Percentiles rank a stretch among this genome's conserved stretches.
phyloP scores from a whole-genome alignment of 495 filamentous ascomycete species.

The Annulohypoxylon bovei region DNA sequence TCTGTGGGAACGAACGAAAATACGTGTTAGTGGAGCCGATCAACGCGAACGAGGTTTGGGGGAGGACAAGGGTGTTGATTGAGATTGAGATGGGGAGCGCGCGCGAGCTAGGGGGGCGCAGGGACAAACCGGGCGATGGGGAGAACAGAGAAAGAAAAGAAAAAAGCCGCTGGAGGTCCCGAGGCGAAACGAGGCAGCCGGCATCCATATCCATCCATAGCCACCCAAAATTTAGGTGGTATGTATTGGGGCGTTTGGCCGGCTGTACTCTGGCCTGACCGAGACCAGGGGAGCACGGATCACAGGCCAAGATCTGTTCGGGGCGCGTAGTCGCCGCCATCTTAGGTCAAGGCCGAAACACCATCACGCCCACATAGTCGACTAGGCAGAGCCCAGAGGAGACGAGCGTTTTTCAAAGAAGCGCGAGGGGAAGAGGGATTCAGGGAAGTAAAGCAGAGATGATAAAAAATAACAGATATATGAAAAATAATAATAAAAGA shows the following conservation, averaged over 20 bases:
- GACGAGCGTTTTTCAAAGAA: not conserved
- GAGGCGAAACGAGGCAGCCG: constrained; percentile 46
- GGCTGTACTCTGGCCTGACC: constrained; percentile 42
- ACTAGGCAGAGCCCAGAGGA: constrained; percentile 12
- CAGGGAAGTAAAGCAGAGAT: constrained; percentile 3
- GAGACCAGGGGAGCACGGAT: constrained; percentile 36
- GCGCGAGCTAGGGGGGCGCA: constrained; percentile 38
- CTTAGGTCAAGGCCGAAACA: constrained; percentile 38
- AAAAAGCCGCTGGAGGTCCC: constrained; percentile 39
- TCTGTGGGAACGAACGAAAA: constrained; percentile 48
- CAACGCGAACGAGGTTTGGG: constrained; percentile 41
- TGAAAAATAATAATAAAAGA: constrained; percentile 22
- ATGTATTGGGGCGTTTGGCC: constrained; percentile 30
- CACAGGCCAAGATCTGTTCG: constrained; percentile 32
- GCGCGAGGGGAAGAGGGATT: not conserved
- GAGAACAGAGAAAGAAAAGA: not conserved
- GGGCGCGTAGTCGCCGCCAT: constrained; percentile 35
- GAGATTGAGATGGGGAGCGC: constrained; percentile 21
- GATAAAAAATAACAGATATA: not conserved
- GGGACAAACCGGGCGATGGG: constrained; percentile 32
- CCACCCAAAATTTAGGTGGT: constrained; percentile 34
- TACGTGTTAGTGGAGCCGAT: constrained; percentile 46
- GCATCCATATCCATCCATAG: constrained; percentile 36
- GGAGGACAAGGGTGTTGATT: constrained; percentile 39
- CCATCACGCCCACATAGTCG: constrained; percentile 11